A percentile compares a stretch with the other conserved stretches of the same genome.
Conservation (phyloP, 257 asterid genomes). For the Ophiorrhiza pumila region DNA sequence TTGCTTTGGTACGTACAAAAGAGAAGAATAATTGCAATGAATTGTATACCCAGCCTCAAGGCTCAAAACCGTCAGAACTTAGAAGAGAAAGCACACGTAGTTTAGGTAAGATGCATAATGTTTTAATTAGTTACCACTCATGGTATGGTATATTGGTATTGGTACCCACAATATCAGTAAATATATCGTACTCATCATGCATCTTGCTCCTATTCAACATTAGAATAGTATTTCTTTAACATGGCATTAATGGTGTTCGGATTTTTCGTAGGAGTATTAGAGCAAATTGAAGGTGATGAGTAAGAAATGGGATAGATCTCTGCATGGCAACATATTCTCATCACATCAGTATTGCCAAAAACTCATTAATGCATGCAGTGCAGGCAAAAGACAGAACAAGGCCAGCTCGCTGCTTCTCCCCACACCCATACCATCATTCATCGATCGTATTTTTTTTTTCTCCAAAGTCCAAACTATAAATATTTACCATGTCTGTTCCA, state of each 20-base stretch:
- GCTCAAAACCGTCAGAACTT: too few species aligned
- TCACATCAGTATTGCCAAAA: conserved; percentile 46
- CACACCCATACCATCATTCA: conserved; percentile 23
- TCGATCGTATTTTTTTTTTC: not conserved
- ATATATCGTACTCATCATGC: not conserved
- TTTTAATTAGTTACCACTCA: too few species aligned
- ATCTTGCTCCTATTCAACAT: not conserved
- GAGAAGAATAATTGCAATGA: too few species aligned
- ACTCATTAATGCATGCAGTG: conserved; percentile 35
- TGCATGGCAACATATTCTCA: conserved; percentile 27
- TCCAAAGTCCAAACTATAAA: too few species aligned
- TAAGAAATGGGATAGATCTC: conserved; percentile 7
- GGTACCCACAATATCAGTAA: not conserved
- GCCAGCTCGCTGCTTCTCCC: conserved; percentile 29
- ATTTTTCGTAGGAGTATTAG: conserved; percentile 20
- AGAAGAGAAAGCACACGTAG: too few species aligned
- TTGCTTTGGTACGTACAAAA: too few species aligned
- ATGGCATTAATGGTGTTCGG: conserved; percentile 26
- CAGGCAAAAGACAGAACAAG: conserved; percentile 48
- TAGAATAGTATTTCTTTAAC: not conserved
- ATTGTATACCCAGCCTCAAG: too few species aligned
- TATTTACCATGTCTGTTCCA: too few species aligned
- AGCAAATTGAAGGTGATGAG: conserved; percentile 16
- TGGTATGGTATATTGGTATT: too few species aligned
- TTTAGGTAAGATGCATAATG: too few species aligned